Evolutionary conservation across 176 grass and related monocot species (phyloP).

Genomic region (Dactylis glomerata): DNA sequence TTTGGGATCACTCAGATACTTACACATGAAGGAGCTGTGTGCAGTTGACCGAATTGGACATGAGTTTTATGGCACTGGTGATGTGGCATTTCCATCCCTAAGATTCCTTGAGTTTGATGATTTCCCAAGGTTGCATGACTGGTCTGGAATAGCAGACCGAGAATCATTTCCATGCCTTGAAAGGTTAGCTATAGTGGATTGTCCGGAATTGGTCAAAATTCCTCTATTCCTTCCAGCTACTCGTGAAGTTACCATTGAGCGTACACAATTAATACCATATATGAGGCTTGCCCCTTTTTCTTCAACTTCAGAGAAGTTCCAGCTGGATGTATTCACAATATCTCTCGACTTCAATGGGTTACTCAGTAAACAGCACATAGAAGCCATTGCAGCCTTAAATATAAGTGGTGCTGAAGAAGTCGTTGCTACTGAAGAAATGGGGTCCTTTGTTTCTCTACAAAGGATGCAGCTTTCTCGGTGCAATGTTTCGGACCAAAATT

Average conservation of each 20-base stretch:
- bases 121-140: conserved; percentile 9
- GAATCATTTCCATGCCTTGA: background rate
- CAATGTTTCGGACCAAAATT: background rate
- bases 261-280: background rate
- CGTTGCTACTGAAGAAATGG: background rate
- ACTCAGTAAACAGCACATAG: background rate
- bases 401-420: background rate
- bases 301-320: background rate
- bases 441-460: background rate
- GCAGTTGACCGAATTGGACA: background rate
- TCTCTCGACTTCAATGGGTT: background rate
- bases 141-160: background rate
- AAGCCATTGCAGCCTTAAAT: background rate
- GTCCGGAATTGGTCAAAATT: background rate
- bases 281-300: conserved; percentile 4
- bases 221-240: background rate
- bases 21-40: conserved; percentile 9
- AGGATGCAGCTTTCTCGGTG: background rate
- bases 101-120: background rate
- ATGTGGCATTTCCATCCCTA: conserved; percentile 17
- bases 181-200: background rate
- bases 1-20: conserved; percentile 8
- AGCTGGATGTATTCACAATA: background rate
- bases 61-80: conserved; percentile 25
- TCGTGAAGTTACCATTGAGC: background rate